Base-by-base conservation (phyloP, 345 rosid species). In the Sisymbrium irio region DNA sequence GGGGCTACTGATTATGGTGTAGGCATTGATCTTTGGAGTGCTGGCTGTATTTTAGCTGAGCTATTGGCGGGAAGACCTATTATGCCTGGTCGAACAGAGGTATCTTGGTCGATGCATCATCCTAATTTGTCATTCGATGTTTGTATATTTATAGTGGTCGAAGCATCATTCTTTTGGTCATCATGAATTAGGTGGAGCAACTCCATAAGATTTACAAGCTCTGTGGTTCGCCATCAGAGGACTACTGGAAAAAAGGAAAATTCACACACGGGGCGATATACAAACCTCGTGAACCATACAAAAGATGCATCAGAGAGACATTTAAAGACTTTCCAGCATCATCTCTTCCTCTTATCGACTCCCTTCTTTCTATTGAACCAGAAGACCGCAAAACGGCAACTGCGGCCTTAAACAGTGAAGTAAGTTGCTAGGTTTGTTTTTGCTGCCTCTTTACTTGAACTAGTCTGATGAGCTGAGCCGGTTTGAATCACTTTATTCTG, bases 81-180 rank as follows among this genome's bases (percentile, higher is more conserved):
- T 62, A 89, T 92, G 96, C 99, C 99, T 6, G 97, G 99, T 51
- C 90, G 93, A 64, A 95, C 96, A 1, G 99, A 95, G 99, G 99
- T 95, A 83, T 22, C 44, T 68, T 68, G 0, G 3, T 68, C 17
- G 42, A 28, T 3, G 49, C 54, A 46, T 33, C 35, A 3, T 44
- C 65, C 25, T 45, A 15, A 9, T 51, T 17, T 28, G 17, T 56
- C 8, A 17, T 13, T 50, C 32, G 1, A 14, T 55, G 25, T 25
- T 55, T 50, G 37, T 61, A 9, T 60, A 44, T 9, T 30, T 7
- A 17, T 40, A 65, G 35, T 41, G 13, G 9, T 28, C 19, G 28
- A 27, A 27, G 28, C 32, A 3, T 5, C 42, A 11, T 73, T 57
- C 6, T 64, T 3, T 17, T 47, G 30, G 18, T 65, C 19, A 56